These are phyloP conservation scores for Chenopodium suecicum DNA, from an alignment of 148 eudicot genomes.

Conservation along the genomic window DNA sequence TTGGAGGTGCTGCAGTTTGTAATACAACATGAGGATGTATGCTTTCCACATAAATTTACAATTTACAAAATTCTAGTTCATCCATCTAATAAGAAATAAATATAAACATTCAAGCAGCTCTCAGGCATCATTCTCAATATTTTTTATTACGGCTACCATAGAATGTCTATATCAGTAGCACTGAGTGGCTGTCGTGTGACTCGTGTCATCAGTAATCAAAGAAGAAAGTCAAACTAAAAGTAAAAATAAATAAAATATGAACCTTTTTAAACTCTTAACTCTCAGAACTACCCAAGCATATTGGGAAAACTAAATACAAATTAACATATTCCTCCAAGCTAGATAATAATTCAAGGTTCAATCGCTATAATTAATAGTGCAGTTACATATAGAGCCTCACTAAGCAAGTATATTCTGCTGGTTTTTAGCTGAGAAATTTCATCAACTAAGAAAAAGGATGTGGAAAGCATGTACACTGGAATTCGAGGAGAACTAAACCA, in stretches of 20 bases:
- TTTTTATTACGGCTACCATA: too few species aligned
- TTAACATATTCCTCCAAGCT: not conserved
- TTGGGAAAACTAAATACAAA: not conserved
- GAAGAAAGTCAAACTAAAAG: too few species aligned
- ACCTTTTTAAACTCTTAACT: too few species aligned
- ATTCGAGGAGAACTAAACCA: not conserved
- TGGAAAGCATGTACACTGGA: not conserved
- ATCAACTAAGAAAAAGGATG: not conserved
- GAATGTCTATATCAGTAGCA: too few species aligned
- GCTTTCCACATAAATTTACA: conserved; percentile 12
- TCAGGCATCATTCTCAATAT: not conserved
- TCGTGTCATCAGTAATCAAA: too few species aligned
- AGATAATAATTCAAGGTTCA: not conserved
- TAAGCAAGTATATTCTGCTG: not conserved
- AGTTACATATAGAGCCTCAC: not conserved
- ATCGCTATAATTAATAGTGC: not conserved
- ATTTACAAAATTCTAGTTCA: not conserved
- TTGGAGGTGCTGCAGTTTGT: conserved; percentile 82
- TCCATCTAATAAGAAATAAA: not conserved
- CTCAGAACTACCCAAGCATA: not conserved
- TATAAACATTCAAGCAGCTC: not conserved
- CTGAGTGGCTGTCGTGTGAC: too few species aligned
- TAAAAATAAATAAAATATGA: too few species aligned
- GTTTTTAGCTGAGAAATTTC: too few species aligned
- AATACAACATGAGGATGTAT: not conserved